These are phyloP conservation scores for Lentinula detonsa DNA, from an alignment of 768 basidiomycete species.

Conservation along the genomic window DNA sequence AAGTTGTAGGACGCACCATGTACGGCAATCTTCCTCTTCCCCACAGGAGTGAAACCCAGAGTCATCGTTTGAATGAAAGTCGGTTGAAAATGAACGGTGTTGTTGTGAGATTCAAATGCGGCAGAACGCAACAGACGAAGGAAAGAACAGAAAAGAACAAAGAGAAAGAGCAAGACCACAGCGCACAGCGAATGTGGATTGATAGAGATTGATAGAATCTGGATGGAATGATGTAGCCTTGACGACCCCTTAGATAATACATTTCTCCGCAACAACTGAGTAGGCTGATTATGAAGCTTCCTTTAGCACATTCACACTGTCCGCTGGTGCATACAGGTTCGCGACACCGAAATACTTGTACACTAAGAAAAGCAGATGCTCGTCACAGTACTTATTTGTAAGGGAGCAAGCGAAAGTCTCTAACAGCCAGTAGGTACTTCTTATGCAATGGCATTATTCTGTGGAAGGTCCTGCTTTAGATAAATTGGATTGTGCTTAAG, in stretches of 20 bases:
- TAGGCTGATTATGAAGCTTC: background rate
- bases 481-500: too few species aligned
- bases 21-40: constrained; percentile 13
- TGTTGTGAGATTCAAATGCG: background rate
- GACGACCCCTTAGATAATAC: background rate
- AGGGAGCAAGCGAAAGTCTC: too few species aligned
- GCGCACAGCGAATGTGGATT: background rate
- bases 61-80: background rate
- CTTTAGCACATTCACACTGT: too few species aligned
- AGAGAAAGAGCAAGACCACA: background rate
- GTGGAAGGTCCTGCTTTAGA: too few species aligned
- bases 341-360: too few species aligned
- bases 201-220: background rate
- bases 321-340: too few species aligned
- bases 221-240: constrained; percentile 1
- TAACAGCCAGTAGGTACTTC: too few species aligned
- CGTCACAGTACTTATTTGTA: too few species aligned
- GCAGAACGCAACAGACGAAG: background rate
- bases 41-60: constrained; percentile 11
- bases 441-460: too few species aligned
- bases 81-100: background rate
- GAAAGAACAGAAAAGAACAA: background rate
- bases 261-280: background rate
- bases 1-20: background rate
- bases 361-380: too few species aligned